Base-by-base conservation (phyloP, 306 rosid species). In the Vachellia collinsii region DNA sequence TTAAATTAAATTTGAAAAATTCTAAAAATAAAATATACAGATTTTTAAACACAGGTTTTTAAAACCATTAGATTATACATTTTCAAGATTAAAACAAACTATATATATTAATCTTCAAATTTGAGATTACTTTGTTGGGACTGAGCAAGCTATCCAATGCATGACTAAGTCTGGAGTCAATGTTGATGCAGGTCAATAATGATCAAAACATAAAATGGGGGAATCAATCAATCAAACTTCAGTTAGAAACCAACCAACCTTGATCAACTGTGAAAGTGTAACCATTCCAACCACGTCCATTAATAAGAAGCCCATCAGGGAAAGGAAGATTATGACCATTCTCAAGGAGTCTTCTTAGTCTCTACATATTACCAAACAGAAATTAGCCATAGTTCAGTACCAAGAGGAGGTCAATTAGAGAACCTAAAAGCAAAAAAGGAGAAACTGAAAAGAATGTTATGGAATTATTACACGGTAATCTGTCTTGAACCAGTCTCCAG, bases 201-300 rank as follows among this genome's bases (percentile, higher is more conserved):
- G 67, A 23, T 12, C 7, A 29, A 61, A 11, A 61, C 67, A 6
- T 61, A 61, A 61, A 61, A 29, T 25, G 39, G 19, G 38, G 39
- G 3, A 61, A 61, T 61, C 67, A 63, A 63, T 34, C 36, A 61
- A 61, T 61, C 67, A 63, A 63, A 63, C 36, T 12, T 34, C 1
- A 14, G 20, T 34, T 34, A 5, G 10, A 63, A 64, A 16, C 20
- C 75, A 48, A 90, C 66, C 80, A 51, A 94, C 98, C 99, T 90
- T 83, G 99, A 85, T 95, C 94, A 73, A 95, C 94, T 3, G 89
- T 91, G 86, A 95, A 95, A 23, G 98, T 89, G 90, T 88, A 84
- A 80, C 99, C 99, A 46, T 93, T 93, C 97, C 94, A 93, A 22
- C 96, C 96, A 19, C 90, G 98, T 29, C 99, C 99, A 38, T 95